Evolutionary conservation across 2,329 filamentous ascomycete species (phyloP), one percentile per base, ranked within the genome.

Genomic region (Calonectria naviculata): DNA sequence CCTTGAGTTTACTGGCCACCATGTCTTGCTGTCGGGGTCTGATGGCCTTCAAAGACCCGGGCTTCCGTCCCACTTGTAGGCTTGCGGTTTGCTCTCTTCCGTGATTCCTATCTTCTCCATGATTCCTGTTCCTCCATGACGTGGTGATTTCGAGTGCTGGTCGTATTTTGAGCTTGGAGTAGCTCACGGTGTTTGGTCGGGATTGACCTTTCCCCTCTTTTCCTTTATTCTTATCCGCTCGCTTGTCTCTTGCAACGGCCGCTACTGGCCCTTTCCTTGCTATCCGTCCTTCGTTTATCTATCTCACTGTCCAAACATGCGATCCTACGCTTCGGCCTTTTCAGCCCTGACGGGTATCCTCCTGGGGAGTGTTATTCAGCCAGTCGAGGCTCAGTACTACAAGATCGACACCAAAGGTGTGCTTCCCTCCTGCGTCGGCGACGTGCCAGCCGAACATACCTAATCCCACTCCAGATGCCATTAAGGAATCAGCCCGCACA

Each of bases 401-500:
- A 78, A 78, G 42, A 79, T 84, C 19, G 79, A 79, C 54, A 81
- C 77, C 15, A 76, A 77, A 52, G 81, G 82, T 84, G 73, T n/a
- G 38, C 13, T 36, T 44, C 24, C 19, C 29, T 34, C 13, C 31
- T 26, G 21, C 28, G 29, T 13, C 1, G 10, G 52, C 15, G 52
- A 17, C 0, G 19, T 36, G 4, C 19, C 56, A 1, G 70, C 41
- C 0, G 0, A 8, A 10, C 24, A 65, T n/a, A 56, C 10, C 56
- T 38, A 26, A 21, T 5, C 5, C n/a, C 34, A 5, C 21, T 28
- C 6, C 44, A 89, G 88, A 81, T 4, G 85, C 85, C 13, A 88
- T 89, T 73, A 85, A 84, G 46, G 65, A 81, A 5, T 84, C 86
- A 0, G 86, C 88, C n/a, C 78, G 81, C 44, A 82, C 82, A 17